Base-by-base conservation (phyloP, 2,329 filamentous ascomycete species). In the Sclerotinia spermophila region DNA sequence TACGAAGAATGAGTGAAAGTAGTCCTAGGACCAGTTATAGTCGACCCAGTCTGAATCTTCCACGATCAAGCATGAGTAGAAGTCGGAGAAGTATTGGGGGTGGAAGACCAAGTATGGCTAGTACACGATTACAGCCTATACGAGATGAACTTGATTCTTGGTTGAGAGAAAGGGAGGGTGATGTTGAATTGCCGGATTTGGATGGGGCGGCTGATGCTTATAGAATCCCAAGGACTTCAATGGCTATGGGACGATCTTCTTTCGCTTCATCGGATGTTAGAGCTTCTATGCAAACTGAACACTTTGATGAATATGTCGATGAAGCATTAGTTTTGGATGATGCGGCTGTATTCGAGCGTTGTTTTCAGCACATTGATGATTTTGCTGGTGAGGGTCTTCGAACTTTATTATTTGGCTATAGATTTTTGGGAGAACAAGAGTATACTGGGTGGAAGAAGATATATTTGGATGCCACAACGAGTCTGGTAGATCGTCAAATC, bases 321-420 rank as follows among this genome's bases (percentile, higher is more conserved):
- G 89, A 92, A 71, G 80, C 83, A 0, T 76, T 89, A 11, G 88
- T 87, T 0, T 80, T 84, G 0, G 87, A 90, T 72, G 90, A 93
- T 11, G 82, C 80, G 2, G 78, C 80, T 1, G 79, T 85, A 19
- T 72, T 77, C 73, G 92, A 96, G 78, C 86, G 89, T 33, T 95
- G 92, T 80, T 96, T 97, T 80, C 89, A 93, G 79, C 93, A 97
- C 74, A 87, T 97, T 72, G 92, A 97, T 72, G 92, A 90, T 69
- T 97, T 97, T 78, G 94, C 94, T 0, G 92, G 90, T 0, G 93
- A 97, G 76, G 94, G 94, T 19, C 83, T 97, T 33, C 89, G 94
- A 33, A 97, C 94, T 0, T 84, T 97, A 17, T 83, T 97, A 2
- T 97, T 94, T 79, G 92, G 88, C 0, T 92, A 95, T 79, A 89